Base-by-base conservation (phyloP, 164 flowering plant species). In the Vitis labrusca region DNA sequence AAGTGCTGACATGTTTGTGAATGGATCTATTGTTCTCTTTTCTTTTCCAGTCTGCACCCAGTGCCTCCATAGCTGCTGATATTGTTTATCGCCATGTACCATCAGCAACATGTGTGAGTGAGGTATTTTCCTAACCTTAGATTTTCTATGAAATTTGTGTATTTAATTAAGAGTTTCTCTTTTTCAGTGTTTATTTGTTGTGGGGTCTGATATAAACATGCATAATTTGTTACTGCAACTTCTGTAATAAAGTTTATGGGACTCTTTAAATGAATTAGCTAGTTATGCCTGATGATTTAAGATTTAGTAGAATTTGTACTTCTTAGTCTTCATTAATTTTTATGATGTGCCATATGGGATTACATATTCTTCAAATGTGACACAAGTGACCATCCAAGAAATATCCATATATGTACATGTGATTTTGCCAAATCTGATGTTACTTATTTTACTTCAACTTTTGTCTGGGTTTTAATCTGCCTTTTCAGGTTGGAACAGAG, bases 51-150 rank as follows among this genome's bases (percentile, higher is more conserved):
- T 79, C 87, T 65, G 73, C 91, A 56, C 92, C 97, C 44, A 65
- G 82, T 74, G 87, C 87, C 47, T 89, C 98, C 74, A 73, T 80
- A 51, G 97, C 94, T 67, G 82, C 92, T 72, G 93, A 93, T 79
- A 87, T 96, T 79, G 91, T 96, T 75, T 80, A 83, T 72, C 94
- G 88, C 47, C 97, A 96, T 78, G 82, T 96, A 71, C 98, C 99
- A 53, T 86, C 91, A 50, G 99, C 99, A 69, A 84, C 81, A 29
- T 85, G 93, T 63, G 84, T 96, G 78, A 96, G 94, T 64, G 97
- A 96, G 81, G 99, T 95, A 93, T 17, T 57, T 47, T 5, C 69
- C 67, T 70, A 3, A 14, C 65, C 44, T 82, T 65, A 15, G 47
- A 16, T 19, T 58, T 49, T 27, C 17, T 48, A 11, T 50, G 47